Base-by-base conservation (phyloP, 805 yeast species). In the Pichia kluyveri region DNA sequence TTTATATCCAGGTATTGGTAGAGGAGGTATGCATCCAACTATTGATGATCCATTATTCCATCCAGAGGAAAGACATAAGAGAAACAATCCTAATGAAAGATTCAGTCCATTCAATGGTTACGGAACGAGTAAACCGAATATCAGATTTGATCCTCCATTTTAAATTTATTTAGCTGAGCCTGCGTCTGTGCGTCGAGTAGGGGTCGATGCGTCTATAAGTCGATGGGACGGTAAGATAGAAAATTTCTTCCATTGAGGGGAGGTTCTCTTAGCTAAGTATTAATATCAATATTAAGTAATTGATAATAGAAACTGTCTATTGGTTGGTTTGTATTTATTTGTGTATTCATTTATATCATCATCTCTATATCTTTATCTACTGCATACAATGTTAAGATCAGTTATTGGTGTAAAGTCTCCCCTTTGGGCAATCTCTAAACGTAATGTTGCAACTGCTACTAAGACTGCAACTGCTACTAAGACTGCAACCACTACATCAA, bases 1-100 rank as follows among this genome's bases (percentile, higher is more conserved):
- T 57, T 60, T 77, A 40, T 67, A 73, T 50, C 83, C 83, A 10
- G 37, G 37, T 8, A 14, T 12, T 18, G 56, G 53, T 12, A 64
- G 60, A 30, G 77, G 78, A 14, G 84, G 83, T 0, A 78, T 79
- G 84, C 63, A 73, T 47, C 79, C 81, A 1, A 68, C 75, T 5
- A 56, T 68, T 1, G 59, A 71, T 41, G 82, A 79, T 56, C 83
- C 82, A 0, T 48, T 79, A 9, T 79, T 79, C 54, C 46, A 39
- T 9, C 31, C 23, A 12, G 26, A 23, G 6, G 26, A 32, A 8
- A 34, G 37, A 32, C 3, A 17, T 7, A 3, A 8, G 8, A 15
- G 37, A 32, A 12, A 15, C 5, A 15, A 11, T 30, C 12, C 32
- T 30, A 19, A 19, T 19, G 23, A 19, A 19, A 19, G 23, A 19